Percentiles rank a stretch among this genome's conserved stretches.
These are phyloP conservation scores for Talaromyces wortmannii DNA, from an alignment of 495 filamentous ascomycete species.

Conservation along the genomic window DNA sequence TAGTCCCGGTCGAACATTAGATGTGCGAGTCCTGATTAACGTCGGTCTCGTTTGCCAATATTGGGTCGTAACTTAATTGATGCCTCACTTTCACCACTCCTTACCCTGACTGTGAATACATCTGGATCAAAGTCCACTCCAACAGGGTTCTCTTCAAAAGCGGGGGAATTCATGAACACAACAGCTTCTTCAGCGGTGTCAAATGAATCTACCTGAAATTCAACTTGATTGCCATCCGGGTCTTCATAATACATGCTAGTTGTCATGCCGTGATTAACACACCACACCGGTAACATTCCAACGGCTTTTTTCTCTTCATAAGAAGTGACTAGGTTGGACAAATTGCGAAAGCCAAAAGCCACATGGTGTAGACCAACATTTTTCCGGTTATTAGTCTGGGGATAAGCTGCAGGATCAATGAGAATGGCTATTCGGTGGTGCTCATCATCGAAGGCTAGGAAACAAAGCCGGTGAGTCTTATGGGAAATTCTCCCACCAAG, in stretches of 20 bases:
- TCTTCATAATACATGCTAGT: conserved; percentile 39
- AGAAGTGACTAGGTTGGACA: not conserved
- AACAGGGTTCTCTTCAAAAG: conserved; percentile 1
- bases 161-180: not conserved
- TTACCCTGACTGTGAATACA: not conserved
- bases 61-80: not conserved
- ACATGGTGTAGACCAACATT: not conserved
- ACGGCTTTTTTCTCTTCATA: conserved; percentile 9
- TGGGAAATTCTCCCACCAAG: not conserved
- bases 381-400: not conserved
- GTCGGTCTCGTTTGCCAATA: not conserved
- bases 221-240: conserved; percentile 39
- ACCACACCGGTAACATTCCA: conserved; percentile 31
- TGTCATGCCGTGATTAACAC: conserved; percentile 36
- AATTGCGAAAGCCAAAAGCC: not conserved
- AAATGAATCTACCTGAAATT: conserved; percentile 40
- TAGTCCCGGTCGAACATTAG: too few species aligned
- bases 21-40: too few species aligned
- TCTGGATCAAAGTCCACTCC: conserved; percentile 1
- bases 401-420: not conserved
- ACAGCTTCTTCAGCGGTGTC: conserved; percentile 5
- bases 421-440: not conserved
- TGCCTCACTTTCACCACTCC: not conserved
- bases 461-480: not conserved
- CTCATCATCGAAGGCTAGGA: not conserved